These are phyloP conservation scores for Cordyceps sp. DNA, from an alignment of 2,329 filamentous ascomycete genomes.

Conservation along the genomic window DNA sequence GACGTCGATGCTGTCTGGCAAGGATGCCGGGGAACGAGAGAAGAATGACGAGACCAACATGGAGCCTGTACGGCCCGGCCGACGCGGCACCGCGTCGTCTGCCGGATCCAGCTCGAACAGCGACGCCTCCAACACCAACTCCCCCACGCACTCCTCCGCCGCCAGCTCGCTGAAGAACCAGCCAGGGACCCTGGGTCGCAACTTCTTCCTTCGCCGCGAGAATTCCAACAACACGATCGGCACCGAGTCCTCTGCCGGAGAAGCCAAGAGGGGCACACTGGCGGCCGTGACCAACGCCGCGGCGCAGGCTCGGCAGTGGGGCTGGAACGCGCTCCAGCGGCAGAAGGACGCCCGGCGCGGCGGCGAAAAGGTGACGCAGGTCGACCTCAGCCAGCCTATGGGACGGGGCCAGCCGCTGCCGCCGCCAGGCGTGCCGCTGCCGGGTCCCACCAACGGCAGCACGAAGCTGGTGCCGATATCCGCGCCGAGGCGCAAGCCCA, in stretches of 20 bases:
- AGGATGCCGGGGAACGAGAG: conserved; percentile 24
- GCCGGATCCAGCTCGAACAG: conserved; percentile 11
- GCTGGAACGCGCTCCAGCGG: conserved; percentile 37
- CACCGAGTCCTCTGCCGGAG: conserved; percentile 17
- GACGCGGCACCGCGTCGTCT: conserved; percentile 23
- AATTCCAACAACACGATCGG: conserved; percentile 18
- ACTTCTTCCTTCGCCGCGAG: conserved; percentile 22
- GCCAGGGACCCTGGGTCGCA: conserved; percentile 19
- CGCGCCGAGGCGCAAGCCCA: conserved; percentile 35
- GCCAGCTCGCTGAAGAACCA: conserved; percentile 23
- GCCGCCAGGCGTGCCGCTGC: conserved; percentile 64
- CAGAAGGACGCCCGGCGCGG: conserved; percentile 25
- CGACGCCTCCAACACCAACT: conserved; percentile 9
- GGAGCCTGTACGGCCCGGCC: conserved; percentile 10
- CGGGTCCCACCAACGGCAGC: conserved; percentile 42
- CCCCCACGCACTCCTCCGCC: conserved; percentile 12
- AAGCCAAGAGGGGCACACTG: conserved; percentile 30
- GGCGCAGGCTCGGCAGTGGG: conserved; percentile 40
- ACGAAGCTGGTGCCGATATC: conserved; percentile 39
- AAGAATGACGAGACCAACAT: conserved; percentile 13
- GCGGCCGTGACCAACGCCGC: conserved; percentile 39
- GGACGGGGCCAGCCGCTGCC: conserved; percentile 70
- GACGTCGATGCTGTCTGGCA: conserved; percentile 34
- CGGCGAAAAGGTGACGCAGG: conserved; percentile 13
- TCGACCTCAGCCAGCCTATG: conserved; percentile 50